phyloP scores from a whole-genome alignment of 495 filamentous ascomycete species.

The Penicillium goetzii region DNA sequence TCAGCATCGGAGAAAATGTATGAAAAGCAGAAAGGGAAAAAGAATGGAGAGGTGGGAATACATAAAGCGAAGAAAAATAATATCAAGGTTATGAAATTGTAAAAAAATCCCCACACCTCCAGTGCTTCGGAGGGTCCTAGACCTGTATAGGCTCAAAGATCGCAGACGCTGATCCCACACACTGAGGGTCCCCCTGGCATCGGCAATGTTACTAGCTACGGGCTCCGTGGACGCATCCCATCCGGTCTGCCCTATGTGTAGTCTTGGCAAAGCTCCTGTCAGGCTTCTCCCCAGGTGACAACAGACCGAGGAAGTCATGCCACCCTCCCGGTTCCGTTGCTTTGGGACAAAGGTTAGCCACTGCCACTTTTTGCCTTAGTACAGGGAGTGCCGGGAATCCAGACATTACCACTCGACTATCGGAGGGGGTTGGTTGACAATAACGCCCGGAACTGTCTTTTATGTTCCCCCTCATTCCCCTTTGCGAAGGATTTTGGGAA shows the following conservation, averaged over 20 bases:
- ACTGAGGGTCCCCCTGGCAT: conserved; percentile 5
- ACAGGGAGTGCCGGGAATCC: conserved; percentile 6
- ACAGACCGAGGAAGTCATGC: not conserved
- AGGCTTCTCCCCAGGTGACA: conserved; percentile 5
- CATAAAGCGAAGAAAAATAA: not conserved
- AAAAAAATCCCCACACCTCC: conserved; percentile 7
- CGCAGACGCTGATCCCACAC: conserved; percentile 8
- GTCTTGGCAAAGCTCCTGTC: conserved; percentile 7
- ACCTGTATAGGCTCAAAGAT: conserved; percentile 12
- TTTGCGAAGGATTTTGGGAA: not conserved
- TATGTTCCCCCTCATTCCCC: not conserved
- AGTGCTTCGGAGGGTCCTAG: conserved; percentile 6
- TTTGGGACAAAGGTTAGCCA: not conserved
- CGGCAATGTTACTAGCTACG: conserved; percentile 10
- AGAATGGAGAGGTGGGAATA: not conserved
- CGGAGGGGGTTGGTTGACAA: conserved; percentile 6
- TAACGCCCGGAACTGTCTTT: not conserved
- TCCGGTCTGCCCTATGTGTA: conserved; percentile 12
- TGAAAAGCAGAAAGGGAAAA: not conserved
- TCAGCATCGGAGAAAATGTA: not conserved
- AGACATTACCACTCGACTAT: conserved; percentile 10
- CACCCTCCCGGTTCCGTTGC: not conserved
- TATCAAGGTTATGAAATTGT: not conserved
- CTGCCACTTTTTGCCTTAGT: not conserved
- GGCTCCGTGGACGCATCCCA: not conserved